These are phyloP conservation scores for Balakata baccata DNA, from an alignment of 345 rosid species.

Conservation along the genomic window DNA sequence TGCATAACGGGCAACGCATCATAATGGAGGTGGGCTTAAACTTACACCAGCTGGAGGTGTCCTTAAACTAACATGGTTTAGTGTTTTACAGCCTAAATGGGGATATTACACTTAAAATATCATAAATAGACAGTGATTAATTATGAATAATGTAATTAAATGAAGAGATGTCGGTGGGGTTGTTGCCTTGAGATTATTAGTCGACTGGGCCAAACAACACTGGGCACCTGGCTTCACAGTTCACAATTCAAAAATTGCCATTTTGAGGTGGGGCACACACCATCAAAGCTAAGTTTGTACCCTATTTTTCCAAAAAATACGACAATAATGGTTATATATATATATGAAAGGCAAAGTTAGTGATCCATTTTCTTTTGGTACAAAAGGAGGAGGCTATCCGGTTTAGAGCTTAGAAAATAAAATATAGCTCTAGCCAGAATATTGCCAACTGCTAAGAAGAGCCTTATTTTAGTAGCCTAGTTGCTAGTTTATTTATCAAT, in stretches of 20 bases:
- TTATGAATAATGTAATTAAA: background rate
- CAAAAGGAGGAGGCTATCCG: background rate
- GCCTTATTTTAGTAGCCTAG: background rate
- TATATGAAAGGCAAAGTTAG: background rate
- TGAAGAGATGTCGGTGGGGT: background rate
- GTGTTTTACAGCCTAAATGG: background rate
- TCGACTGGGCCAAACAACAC: background rate
- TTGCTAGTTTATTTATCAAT: background rate
- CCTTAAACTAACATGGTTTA: background rate
- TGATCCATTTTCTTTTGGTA: background rate
- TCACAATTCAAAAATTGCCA: background rate
- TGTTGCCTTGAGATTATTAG: too few species aligned
- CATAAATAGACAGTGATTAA: background rate
- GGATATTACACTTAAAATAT: background rate
- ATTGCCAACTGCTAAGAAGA: background rate
- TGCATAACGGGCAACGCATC: slow-evolving; percentile 18
- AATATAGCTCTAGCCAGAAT: background rate
- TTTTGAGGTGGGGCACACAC: background rate
- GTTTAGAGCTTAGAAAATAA: background rate
- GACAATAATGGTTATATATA: background rate
- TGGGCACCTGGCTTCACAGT: background rate
- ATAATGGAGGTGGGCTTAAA: background rate
- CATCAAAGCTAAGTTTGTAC: background rate
- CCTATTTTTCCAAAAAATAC: background rate
- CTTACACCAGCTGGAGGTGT: background rate